Evolutionary conservation across 805 yeast genomes (phyloP), one percentile per base, ranked within the genome.

Genomic region (Kodamaea fukazawae): DNA sequence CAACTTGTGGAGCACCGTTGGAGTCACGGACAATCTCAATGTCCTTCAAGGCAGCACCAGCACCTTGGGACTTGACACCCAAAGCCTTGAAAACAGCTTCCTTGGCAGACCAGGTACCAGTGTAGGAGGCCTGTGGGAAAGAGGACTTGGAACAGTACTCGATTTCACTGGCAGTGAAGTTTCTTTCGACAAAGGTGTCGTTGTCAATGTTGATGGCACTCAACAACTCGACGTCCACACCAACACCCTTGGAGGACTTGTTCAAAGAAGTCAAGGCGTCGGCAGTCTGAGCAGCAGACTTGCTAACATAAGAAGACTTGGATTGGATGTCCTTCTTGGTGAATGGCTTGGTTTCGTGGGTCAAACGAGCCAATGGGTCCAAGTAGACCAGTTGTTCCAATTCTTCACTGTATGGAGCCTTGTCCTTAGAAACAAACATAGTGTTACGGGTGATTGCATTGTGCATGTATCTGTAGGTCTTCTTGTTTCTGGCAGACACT

Each of bases 31-130:
- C 54, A 54, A 93, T 86, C 70, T 91, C 98, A 65, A 93, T 95
- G 45, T 88, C 96, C 61, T 76, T 79, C 70, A 93, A 76, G 25
- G 95, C 74, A 28, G 99, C 98, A 46, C 98, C 99, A 11, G 91
- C 96, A 44, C 99, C 99, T 60, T 81, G 78, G 34, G 95, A 81
- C 57, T 78, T 76, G 47, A 87, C 95, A 46, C 93, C 90, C 58
- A 93, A 73, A 13, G 96, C 86, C 73, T 93, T 93, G 82, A 93
- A 93, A 26, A 90, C 97, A 31, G 99, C 99, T 71, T 93, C 99
- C 70, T 93, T 93, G 32, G 99, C 99, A 22, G 96, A 87, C 99
- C 99, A 93, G 32, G 95, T 85, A 34, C 99, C 99, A 18, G 99
- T 89, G 66, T 77, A 93, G 3, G 97, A 87, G 10, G 98, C 87